These are phyloP conservation scores for Trametes cubensis DNA, from an alignment of 768 basidiomycete genomes.

Conservation along the genomic window DNA sequence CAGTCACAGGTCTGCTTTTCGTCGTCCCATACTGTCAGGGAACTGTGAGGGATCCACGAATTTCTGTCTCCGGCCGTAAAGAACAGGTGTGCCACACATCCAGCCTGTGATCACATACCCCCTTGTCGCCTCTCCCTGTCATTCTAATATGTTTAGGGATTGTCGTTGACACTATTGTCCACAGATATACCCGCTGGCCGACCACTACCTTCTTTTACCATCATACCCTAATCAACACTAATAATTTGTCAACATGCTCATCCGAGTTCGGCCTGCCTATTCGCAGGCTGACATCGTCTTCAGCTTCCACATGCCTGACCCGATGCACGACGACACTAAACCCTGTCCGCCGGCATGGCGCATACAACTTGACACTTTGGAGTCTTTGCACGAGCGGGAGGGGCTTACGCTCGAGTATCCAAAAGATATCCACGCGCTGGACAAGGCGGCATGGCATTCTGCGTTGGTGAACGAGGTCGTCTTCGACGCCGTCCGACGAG, in stretches of 20 bases:
- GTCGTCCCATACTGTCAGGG: too few species aligned
- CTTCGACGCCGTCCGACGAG: slow-evolving; percentile 55
- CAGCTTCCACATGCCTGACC: slow-evolving; percentile 51
- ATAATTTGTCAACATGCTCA: slow-evolving; percentile 48
- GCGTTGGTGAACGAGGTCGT: slow-evolving; percentile 59
- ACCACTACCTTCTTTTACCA: slow-evolving; percentile 10
- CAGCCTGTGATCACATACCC: too few species aligned
- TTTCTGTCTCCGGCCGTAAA: too few species aligned
- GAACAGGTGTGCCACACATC: too few species aligned
- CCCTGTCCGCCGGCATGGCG: slow-evolving; percentile 17
- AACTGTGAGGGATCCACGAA: too few species aligned
- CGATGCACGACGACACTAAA: slow-evolving; percentile 25
- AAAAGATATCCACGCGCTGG: slow-evolving; percentile 55
- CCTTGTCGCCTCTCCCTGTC: too few species aligned
- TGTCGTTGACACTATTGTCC: not conserved
- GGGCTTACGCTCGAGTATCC: slow-evolving; percentile 52
- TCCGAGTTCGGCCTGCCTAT: slow-evolving; percentile 51
- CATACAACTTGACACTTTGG: slow-evolving; percentile 9
- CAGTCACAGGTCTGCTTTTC: not conserved
- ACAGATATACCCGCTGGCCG: slow-evolving; percentile 2
- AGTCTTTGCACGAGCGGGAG: slow-evolving; percentile 42
- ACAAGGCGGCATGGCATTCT: slow-evolving; percentile 60
- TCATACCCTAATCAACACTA: slow-evolving; percentile 10
- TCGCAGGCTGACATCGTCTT: slow-evolving; percentile 61
- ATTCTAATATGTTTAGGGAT: too few species aligned